Percentiles rank a stretch among this genome's conserved stretches.
Evolutionary conservation across 2,329 filamentous ascomycete species (phyloP).

Genomic region (Boeremia lycopersici): DNA sequence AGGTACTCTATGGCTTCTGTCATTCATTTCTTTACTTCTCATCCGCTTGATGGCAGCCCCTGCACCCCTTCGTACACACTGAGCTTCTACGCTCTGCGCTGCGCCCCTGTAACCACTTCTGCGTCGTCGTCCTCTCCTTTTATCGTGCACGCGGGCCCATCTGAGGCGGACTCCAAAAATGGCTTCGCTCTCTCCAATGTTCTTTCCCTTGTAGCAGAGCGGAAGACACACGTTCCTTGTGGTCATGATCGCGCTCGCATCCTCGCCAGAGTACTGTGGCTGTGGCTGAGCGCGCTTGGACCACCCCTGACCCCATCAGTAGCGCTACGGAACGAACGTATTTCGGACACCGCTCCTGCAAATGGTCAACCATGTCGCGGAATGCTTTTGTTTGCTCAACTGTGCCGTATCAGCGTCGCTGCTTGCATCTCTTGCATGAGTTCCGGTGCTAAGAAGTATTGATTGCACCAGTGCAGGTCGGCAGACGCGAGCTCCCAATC

Average conservation of each 20-base stretch:
- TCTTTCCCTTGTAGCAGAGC: not conserved
- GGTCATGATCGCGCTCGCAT: not conserved
- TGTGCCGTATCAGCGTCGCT: constrained; percentile 18
- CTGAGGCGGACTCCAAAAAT: not conserved
- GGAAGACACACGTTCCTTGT: not conserved
- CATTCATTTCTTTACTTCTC: not conserved
- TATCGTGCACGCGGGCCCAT: not conserved
- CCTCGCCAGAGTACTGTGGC: constrained; percentile 1
- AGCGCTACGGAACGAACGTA: constrained; percentile 5
- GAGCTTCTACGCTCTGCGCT: not conserved
- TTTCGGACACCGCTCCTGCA: not conserved
- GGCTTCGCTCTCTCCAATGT: too few species aligned
- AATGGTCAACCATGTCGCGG: not conserved
- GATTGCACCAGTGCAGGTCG: not conserved
- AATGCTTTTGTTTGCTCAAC: not conserved
- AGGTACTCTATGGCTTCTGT: not conserved
- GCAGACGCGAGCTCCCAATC: not conserved
- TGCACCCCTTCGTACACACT: not conserved
- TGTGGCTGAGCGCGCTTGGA: constrained; percentile 9
- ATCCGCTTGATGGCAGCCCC: not conserved
- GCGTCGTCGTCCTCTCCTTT: not conserved
- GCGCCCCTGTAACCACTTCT: not conserved
- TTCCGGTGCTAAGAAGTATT: not conserved
- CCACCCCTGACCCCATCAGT: not conserved
- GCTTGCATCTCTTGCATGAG: not conserved